These are phyloP conservation scores for Apiotrichum laibachii DNA, from an alignment of 1,284 basidiomycete species.

Conservation along the genomic window DNA sequence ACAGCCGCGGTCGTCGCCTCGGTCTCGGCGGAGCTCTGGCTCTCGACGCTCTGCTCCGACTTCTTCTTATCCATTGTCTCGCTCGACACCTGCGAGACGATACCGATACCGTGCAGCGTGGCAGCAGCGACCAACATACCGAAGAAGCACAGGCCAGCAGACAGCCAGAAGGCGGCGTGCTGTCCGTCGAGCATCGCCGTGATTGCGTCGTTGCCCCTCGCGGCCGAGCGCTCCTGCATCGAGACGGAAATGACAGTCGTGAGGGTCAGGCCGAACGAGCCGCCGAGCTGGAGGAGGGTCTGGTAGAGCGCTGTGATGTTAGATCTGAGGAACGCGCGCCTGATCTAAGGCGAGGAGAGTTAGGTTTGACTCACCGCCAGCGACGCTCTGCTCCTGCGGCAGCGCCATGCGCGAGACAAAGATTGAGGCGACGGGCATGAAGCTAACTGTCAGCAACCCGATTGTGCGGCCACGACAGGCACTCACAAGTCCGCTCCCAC, in stretches of 20 bases:
- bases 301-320: conserved; percentile 51
- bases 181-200: conserved; percentile 29
- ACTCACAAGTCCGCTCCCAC: conserved; percentile 66
- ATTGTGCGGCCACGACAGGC: too few relatives aligned
- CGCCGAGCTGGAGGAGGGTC: conserved; percentile 57
- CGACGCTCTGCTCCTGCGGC: conserved; percentile 68
- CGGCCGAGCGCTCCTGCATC: conserved; percentile 13
- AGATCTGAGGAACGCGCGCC: not conserved
- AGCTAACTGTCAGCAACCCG: conserved; percentile 37
- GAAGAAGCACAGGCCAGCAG: conserved; percentile 30
- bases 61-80: not conserved
- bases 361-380: conserved; percentile 50
- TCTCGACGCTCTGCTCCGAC: not conserved
- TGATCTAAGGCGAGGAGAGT: conserved; percentile 40
- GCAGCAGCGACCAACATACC: conserved; percentile 31
- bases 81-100: conserved; percentile 1
- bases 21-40: not conserved
- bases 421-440: conserved; percentile 66
- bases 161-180: conserved; percentile 43
- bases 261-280: conserved; percentile 66
- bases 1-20: too few relatives aligned
- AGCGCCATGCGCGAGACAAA: conserved; percentile 66
- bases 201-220: conserved; percentile 11
- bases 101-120: conserved; percentile 35
- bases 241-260: conserved; percentile 63